These are phyloP conservation scores for Populus ilicifolia DNA, from an alignment of 345 rosid species.

Conservation along the genomic window DNA sequence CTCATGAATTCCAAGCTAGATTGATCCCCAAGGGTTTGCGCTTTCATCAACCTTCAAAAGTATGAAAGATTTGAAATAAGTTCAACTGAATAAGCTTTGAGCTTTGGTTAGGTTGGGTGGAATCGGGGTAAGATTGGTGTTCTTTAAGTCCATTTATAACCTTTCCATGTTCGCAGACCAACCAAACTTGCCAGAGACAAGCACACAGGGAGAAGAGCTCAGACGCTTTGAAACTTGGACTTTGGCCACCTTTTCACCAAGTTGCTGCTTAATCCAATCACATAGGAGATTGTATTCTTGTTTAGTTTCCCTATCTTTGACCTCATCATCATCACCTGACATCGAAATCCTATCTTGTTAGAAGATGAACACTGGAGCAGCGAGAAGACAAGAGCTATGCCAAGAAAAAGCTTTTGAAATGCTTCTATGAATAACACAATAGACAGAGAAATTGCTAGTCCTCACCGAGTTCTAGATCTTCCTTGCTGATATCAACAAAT, in stretches of 20 bases:
- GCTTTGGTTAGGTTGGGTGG: not conserved
- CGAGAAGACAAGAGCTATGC: not conserved
- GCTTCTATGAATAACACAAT: slow-evolving; percentile 1
- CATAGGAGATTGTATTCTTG: slow-evolving; percentile 80
- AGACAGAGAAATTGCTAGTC: not conserved
- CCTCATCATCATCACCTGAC: slow-evolving; percentile 94
- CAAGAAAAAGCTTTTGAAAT: not conserved
- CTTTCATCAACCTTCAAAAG: slow-evolving; percentile 82
- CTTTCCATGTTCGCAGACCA: slow-evolving; percentile 99
- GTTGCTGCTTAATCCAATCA: slow-evolving; percentile 97
- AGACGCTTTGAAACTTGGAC: slow-evolving; percentile 92
- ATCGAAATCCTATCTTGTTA: not conserved
- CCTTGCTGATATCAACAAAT: slow-evolving; percentile 97
- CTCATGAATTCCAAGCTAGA: slow-evolving; percentile 98
- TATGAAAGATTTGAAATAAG: not conserved
- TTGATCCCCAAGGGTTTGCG: slow-evolving; percentile 96
- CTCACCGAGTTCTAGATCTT: slow-evolving; percentile 92
- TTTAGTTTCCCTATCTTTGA: slow-evolving; percentile 71
- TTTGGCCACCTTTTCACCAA: slow-evolving; percentile 91
- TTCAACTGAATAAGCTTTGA: not conserved
- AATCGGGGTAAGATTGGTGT: not conserved
- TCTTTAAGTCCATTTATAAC: slow-evolving; percentile 28
- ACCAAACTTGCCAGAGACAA: slow-evolving; percentile 95
- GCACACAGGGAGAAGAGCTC: slow-evolving; percentile 94
- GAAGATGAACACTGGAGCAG: not conserved